These are phyloP conservation scores for Conticribra weissflogii DNA, from an alignment of 108 stramenopile species.

Conservation along the genomic window DNA sequence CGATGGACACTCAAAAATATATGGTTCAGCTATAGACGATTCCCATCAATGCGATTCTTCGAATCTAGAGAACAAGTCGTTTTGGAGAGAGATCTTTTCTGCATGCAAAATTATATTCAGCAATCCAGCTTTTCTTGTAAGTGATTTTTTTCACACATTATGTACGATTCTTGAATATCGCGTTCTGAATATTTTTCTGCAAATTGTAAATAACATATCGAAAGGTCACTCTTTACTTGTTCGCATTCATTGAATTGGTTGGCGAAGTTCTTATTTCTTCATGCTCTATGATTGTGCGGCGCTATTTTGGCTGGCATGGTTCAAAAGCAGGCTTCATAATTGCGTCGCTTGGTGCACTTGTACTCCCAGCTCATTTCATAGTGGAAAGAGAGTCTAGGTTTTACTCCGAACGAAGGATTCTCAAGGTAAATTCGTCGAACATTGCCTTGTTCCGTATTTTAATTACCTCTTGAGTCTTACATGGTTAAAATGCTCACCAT, in stretches of 20 bases:
- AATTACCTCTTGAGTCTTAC: too few relatives aligned
- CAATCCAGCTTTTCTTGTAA: constrained; percentile 67
- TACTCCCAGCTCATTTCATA: constrained; percentile 65
- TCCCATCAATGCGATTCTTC: too few relatives aligned
- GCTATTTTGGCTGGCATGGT: constrained; percentile 78
- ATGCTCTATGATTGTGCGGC: constrained; percentile 63
- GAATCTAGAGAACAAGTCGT: too few relatives aligned
- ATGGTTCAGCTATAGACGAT: too few relatives aligned
- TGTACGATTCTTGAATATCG: neutral
- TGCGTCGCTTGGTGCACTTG: constrained; percentile 45
- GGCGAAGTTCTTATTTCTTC: constrained; percentile 76
- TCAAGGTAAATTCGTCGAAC: constrained; percentile 40
- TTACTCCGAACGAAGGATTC: constrained; percentile 74
- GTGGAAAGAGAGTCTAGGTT: constrained; percentile 60
- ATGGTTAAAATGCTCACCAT: neutral
- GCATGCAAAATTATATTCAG: constrained; percentile 40
- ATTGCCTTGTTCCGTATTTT: too few relatives aligned
- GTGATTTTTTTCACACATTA: neutral
- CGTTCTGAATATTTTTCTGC: too few relatives aligned
- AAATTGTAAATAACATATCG: too few relatives aligned
- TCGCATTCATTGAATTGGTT: constrained; percentile 59
- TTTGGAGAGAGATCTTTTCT: constrained; percentile 10
- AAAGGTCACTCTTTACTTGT: constrained; percentile 61
- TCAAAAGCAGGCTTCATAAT: constrained; percentile 62
- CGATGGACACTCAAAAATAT: too few relatives aligned